Evolutionary conservation across 1,284 basidiomycete genomes (phyloP).

Genomic region (Cerrena zonata): DNA sequence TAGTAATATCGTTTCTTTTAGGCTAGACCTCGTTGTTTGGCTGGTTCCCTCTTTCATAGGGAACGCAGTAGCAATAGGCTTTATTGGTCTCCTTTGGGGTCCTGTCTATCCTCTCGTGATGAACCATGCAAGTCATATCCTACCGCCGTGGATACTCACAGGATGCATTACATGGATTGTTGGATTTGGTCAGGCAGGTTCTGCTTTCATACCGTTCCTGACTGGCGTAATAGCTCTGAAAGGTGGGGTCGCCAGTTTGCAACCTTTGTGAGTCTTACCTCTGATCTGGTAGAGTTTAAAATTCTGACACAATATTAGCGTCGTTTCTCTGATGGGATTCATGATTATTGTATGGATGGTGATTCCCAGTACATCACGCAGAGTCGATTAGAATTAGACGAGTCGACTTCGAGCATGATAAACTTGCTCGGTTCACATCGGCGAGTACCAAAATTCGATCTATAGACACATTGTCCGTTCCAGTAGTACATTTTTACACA

Average conservation of each 20-base stretch:
- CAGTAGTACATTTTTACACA: too few relatives aligned
- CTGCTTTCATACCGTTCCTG: conserved; percentile 50
- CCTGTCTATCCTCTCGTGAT: conserved; percentile 55
- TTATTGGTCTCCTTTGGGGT: conserved; percentile 47
- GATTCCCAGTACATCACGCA: conserved; percentile 27
- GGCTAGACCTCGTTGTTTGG: conserved; percentile 54
- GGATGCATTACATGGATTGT: conserved; percentile 54
- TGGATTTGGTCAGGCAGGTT: conserved; percentile 47
- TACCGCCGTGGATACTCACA: conserved; percentile 48
- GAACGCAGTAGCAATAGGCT: conserved; percentile 45
- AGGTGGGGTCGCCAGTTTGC: conserved; percentile 45
- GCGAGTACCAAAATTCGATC: too few relatives aligned
- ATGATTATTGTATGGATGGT: conserved; percentile 41
- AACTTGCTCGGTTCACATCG: too few relatives aligned
- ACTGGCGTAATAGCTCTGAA: conserved; percentile 47
- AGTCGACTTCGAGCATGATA: background rate
- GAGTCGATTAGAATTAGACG: conserved; percentile 8
- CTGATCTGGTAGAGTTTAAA: background rate
- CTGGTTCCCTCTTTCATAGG: conserved; percentile 49
- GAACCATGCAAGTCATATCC: conserved; percentile 40
- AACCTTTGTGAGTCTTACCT: conserved; percentile 45
- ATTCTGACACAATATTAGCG: conserved; percentile 21
- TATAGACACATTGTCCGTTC: too few relatives aligned
- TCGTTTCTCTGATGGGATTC: conserved; percentile 40
- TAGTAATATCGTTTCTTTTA: conserved; percentile 10